These are phyloP conservation scores for Ogataea nakhonphanomensis DNA, from an alignment of 805 yeast species.

Conservation along the genomic window DNA sequence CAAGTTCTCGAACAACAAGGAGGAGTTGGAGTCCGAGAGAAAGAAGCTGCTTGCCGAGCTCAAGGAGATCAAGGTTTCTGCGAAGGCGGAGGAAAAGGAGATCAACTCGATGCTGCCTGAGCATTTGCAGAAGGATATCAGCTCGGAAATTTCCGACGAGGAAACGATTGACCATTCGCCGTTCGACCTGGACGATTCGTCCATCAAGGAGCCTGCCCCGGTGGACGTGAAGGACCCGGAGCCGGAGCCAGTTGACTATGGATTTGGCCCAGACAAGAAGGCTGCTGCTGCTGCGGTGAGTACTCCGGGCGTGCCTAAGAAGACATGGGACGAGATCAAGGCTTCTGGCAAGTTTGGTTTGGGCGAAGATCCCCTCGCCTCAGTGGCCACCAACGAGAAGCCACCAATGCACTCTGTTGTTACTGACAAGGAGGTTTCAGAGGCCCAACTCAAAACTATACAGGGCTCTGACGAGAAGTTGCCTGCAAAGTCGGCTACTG, in stretches of 20 bases:
- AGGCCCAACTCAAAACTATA: slow-evolving; percentile 10
- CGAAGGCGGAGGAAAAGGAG: slow-evolving; percentile 41
- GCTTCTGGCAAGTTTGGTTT: slow-evolving; percentile 30
- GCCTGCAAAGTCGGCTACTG: neutral
- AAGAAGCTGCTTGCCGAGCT: slow-evolving; percentile 33
- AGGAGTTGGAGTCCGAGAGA: slow-evolving; percentile 40
- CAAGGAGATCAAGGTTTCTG: slow-evolving; percentile 36
- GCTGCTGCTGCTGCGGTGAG: slow-evolving; percentile 30
- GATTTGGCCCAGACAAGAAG: slow-evolving; percentile 27
- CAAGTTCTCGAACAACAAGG: slow-evolving; percentile 42
- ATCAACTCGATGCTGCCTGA: slow-evolving; percentile 51
- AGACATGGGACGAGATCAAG: slow-evolving; percentile 28
- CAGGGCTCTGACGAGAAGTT: neutral
- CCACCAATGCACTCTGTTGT: slow-evolving; percentile 34
- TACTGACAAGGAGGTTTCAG: slow-evolving; percentile 18
- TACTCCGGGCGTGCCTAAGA: slow-evolving; percentile 22
- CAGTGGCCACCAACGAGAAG: slow-evolving; percentile 38
- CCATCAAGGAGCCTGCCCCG: slow-evolving; percentile 28
- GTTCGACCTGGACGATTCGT: slow-evolving; percentile 26
- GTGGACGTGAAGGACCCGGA: slow-evolving; percentile 23
- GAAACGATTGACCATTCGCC: slow-evolving; percentile 28
- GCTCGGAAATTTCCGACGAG: slow-evolving; percentile 27
- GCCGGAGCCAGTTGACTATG: slow-evolving; percentile 24
- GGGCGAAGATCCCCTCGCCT: slow-evolving; percentile 32
- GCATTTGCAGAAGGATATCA: slow-evolving; percentile 40